Evolutionary conservation across 371 early-diverging fungal species (phyloP).

Genomic region (Basidiobolus heterosporus): DNA sequence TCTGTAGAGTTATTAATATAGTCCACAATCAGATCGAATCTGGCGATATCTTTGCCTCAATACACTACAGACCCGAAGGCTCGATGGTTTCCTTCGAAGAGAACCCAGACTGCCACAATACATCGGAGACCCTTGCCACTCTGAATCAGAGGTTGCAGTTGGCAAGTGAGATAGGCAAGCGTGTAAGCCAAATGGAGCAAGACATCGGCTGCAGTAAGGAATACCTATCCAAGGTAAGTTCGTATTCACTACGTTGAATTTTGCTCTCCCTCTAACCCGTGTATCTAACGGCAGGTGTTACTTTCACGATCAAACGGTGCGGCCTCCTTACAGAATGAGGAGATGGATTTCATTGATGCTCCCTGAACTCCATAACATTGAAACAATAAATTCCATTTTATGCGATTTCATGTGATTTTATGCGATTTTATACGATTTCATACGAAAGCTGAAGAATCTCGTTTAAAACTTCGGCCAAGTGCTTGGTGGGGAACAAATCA

Average conservation of each 20-base stretch:
- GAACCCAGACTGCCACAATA: slow-evolving; percentile 20
- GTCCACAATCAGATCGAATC: slow-evolving; percentile 25
- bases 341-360: too few species aligned
- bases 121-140: slow-evolving; percentile 13
- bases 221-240: slow-evolving; percentile 26
- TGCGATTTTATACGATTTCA: too few species aligned
- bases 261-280: background rate
- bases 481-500: too few species aligned
- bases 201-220: slow-evolving; percentile 26
- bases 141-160: slow-evolving; percentile 28
- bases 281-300: background rate
- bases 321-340: too few species aligned
- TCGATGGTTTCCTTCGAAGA: slow-evolving; percentile 64
- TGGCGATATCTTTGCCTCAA: slow-evolving; percentile 39
- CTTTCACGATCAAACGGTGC: background rate
- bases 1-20: too few species aligned
- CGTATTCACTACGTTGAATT: background rate
- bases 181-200: slow-evolving; percentile 23
- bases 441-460: too few species aligned
- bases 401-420: too few species aligned
- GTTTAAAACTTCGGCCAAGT: too few species aligned
- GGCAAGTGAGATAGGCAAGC: slow-evolving; percentile 18
- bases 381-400: too few species aligned
- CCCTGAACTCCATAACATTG: too few species aligned
- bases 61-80: slow-evolving; percentile 25